phyloP scores from a whole-genome alignment of 2,329 filamentous ascomycete species.

The Plenodomus biglobosus region DNA sequence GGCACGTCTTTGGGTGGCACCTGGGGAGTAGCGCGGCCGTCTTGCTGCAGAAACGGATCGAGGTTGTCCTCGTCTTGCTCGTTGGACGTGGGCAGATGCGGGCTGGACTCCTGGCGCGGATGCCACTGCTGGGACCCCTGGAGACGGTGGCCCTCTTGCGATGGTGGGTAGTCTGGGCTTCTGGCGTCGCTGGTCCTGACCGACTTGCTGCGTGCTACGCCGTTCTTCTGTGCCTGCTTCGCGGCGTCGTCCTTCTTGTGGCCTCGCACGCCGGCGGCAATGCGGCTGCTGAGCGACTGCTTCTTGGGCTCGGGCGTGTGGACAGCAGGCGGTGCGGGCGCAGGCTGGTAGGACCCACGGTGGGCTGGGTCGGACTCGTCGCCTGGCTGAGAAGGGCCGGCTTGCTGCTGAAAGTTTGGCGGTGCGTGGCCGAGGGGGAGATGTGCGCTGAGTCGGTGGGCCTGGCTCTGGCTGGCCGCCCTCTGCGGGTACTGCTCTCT shows the following conservation, averaged over 20 bases:
- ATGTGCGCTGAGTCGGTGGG: conserved; percentile 34
- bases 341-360: conserved; percentile 26
- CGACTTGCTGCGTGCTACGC: conserved; percentile 37
- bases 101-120: conserved; percentile 33
- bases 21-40: conserved; percentile 31
- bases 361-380: conserved; percentile 5
- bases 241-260: conserved; percentile 39
- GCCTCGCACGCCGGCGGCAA: conserved; percentile 29
- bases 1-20: conserved; percentile 42
- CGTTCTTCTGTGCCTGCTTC: conserved; percentile 34
- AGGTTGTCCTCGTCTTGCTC: conserved; percentile 45
- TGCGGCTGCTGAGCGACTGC: conserved; percentile 39
- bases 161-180: conserved; percentile 27
- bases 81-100: conserved; percentile 38
- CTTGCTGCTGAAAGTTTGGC: conserved; percentile 33
- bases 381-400: conserved; percentile 18
- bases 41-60: conserved; percentile 44
- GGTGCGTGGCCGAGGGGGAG: conserved; percentile 27
- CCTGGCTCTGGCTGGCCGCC: conserved; percentile 37
- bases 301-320: conserved; percentile 32
- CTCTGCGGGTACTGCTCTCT: conserved; percentile 31
- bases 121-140: conserved; percentile 31
- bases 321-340: conserved; percentile 8
- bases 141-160: conserved; percentile 27
- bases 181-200: conserved; percentile 40